Evolutionary conservation across 2,329 filamentous ascomycete species (phyloP).

Genomic region (Fusarium caatingaense): DNA sequence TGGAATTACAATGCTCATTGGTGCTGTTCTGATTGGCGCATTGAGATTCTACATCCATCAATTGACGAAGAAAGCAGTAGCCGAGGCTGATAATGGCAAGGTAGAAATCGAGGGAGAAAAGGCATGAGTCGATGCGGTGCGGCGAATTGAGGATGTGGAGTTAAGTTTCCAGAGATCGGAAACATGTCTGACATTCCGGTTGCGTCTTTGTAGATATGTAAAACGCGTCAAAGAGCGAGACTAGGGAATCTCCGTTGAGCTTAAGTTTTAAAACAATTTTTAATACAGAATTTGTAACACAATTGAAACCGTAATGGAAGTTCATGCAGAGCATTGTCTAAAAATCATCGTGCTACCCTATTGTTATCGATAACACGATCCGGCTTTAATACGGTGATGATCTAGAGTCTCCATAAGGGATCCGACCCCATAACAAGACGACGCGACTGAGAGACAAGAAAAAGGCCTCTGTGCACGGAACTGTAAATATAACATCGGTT

Average conservation of each 20-base stretch:
- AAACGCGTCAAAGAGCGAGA: background rate
- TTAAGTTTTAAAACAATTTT: accelerated
- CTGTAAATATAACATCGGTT: background rate
- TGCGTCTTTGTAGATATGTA: background rate
- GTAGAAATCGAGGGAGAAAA: background rate
- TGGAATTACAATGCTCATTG: background rate
- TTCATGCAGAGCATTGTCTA: background rate
- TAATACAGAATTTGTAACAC: background rate
- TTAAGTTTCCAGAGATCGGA: accelerated
- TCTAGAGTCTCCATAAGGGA: background rate
- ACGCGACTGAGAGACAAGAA: background rate
- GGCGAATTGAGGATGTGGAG: too few species aligned
- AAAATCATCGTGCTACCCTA: background rate
- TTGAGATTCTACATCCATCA: background rate
- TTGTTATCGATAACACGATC: background rate
- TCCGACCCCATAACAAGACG: background rate
- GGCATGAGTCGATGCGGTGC: background rate
- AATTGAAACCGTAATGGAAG: background rate
- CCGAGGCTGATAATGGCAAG: background rate
- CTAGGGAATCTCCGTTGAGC: accelerated
- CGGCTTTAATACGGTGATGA: background rate
- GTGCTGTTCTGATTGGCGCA: background rate
- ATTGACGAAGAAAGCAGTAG: background rate
- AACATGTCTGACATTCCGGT: background rate
- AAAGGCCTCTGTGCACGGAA: background rate